phyloP scores from a whole-genome alignment of 2,329 filamentous ascomycete genomes.

The Phialocephala sp. region DNA sequence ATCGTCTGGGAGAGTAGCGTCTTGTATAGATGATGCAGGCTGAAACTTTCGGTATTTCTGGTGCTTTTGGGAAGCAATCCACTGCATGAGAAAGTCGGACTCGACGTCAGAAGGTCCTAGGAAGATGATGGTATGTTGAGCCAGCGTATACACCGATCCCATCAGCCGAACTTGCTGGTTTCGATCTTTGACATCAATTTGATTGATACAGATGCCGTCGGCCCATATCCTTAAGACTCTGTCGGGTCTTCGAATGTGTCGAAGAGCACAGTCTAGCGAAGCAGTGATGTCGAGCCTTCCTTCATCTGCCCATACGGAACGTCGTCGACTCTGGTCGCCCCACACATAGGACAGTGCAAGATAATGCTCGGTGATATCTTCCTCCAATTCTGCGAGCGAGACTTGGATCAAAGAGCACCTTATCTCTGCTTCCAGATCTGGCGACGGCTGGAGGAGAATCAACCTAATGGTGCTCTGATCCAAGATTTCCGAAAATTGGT shows the following conservation, averaged over 20 bases:
- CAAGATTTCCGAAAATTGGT: constrained; percentile 12
- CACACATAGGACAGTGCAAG: constrained; percentile 28
- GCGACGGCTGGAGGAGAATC: constrained; percentile 15
- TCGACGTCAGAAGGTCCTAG: constrained; percentile 14
- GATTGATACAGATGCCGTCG: constrained; percentile 29
- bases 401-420: constrained; percentile 18
- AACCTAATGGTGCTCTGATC: constrained; percentile 11
- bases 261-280: constrained; percentile 25
- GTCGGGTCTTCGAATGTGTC: constrained; percentile 16
- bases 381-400: constrained; percentile 13
- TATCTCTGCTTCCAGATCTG: constrained; percentile 14
- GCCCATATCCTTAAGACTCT: constrained; percentile 20
- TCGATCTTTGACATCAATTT: constrained; percentile 15
- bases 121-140: constrained; percentile 25
- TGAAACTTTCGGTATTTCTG: background rate
- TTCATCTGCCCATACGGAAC: constrained; percentile 17
- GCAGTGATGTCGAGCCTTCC: constrained; percentile 16
- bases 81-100: background rate
- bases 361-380: constrained; percentile 24
- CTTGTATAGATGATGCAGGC: background rate
- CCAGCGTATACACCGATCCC: constrained; percentile 19
- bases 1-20: background rate
- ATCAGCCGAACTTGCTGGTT: constrained; percentile 21
- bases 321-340: constrained; percentile 14
- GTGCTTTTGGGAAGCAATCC: background rate